These are phyloP conservation scores for Echites panduratus DNA, from an alignment of 257 asterid genomes.

Conservation along the genomic window DNA sequence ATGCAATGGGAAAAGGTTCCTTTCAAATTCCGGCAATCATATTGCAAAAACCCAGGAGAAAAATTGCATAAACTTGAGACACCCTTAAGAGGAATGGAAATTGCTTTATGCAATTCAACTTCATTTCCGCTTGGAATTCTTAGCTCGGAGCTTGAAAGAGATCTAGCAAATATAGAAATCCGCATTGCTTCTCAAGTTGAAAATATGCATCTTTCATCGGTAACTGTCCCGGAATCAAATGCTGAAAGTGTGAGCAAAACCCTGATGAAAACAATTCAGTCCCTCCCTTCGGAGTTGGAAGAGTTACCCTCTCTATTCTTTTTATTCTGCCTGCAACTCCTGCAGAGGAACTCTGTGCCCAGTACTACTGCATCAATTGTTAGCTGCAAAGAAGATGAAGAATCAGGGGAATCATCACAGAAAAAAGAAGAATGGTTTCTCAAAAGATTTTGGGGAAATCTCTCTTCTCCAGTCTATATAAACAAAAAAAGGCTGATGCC, in stretches of 20 bases:
- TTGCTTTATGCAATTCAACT: constrained; percentile 39
- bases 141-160: neutral
- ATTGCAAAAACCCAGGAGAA: constrained; percentile 45
- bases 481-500: constrained; percentile 43
- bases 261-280: constrained; percentile 43
- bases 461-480: constrained; percentile 15
- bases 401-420: constrained; percentile 11
- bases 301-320: constrained; percentile 60
- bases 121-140: neutral
- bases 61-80: constrained; percentile 44
- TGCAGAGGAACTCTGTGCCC: constrained; percentile 29
- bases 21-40: constrained; percentile 37
- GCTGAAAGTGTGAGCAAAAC: constrained; percentile 25
- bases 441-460: constrained; percentile 12
- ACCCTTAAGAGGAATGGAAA: constrained; percentile 68
- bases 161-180: constrained; percentile 21
- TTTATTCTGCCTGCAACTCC: constrained; percentile 58
- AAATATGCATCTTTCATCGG: constrained; percentile 30
- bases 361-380: neutral
- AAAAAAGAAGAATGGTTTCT: constrained; percentile 14
- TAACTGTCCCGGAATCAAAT: constrained; percentile 42
- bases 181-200: constrained; percentile 39
- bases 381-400: constrained; percentile 12
- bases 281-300: constrained; percentile 22
- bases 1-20: constrained; percentile 71